Evolutionary conservation across 1,284 basidiomycete species (phyloP), one percentile per base, ranked within the genome.

Genomic region (Anthracocystis walkeri): DNA sequence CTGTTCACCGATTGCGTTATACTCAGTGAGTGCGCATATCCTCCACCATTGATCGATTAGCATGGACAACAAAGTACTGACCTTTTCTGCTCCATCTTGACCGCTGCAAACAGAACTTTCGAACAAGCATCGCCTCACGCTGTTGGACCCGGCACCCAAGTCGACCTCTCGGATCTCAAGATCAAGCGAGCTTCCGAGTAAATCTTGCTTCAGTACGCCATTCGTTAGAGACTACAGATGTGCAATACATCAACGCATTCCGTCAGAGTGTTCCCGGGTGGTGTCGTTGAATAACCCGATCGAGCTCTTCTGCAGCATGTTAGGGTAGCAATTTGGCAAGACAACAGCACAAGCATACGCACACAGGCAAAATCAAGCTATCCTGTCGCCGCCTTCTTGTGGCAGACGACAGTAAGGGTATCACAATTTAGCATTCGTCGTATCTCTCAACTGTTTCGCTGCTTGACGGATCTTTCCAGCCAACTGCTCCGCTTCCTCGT

Each of bases 41-140:
- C 27, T 12, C n/a, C 18, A 27, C 4, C 4, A 5, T 27, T 18
- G 6, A 29, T 18, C 38, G 18, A n/a, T 23, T 29, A 6, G 18
- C 11, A 27, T 18, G 23, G 25, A 29, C 10, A 20, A 8, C 11
- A n/a, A 6, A 21, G 38, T 69, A 41, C 38, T 42, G 49, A 35
- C 35, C 20, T 8, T 18, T 16, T n/a, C 7, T 33, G 21, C 7
- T 27, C 0, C n/a, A 16, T 18, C 33, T 4, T 18, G n/a, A 29
- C 14, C 31, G 25, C 12, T 44, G 3, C 6, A 18, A 35, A 33
- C 51, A 82, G 82, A 49, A 70, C 59, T 45, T 83, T 83, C 54
- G 77, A 82, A 58, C 74, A 75, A 52, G 80, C 79, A 51, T 83
- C 82, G 53, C 82, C 82, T 21, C 78, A 81, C 68, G 65, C 65